Evolutionary conservation across 495 filamentous ascomycete species (phyloP), one percentile per base, ranked within the genome.

Genomic region (Lasiosphaeriaceae sp.): DNA sequence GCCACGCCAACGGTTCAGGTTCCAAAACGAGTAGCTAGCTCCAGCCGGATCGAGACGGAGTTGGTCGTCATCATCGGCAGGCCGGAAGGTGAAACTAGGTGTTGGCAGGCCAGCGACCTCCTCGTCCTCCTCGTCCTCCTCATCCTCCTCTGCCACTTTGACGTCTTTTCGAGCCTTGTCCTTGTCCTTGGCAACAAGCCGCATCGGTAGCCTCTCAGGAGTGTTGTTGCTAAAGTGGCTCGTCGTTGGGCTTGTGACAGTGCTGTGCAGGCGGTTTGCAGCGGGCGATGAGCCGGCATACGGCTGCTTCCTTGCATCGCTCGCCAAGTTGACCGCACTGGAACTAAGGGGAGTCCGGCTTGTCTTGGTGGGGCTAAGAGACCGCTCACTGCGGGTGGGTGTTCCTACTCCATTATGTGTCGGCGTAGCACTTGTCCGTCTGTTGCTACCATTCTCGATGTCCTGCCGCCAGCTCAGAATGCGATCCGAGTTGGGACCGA

Each of bases 391-490:
- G 11, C 69, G 67, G 22, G 72, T 55, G 2, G 74, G 68, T 8
- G 73, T 74, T 6, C 51, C 47, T 3, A 47, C 43, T 1, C 57
- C 58, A 4, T 61, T 64, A 31, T 64, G 60, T 20, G 65, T 66
- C 12, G n/a, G n/a, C n/a, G 70, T 55, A 9, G 60, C 43, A 21
- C 66, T 62, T 11, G 69, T 75, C 9, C 68, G 58, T 16, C 66
- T 71, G 56, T 68, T 66, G 34, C 65, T 59, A 1, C 68, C 62
- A 19, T 71, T 57, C 41, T 78, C 83, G 54, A 92, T 80, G 31
- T 86, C 90, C 63, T 93, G 90, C 14, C 93, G 86, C 93, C 93
- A 97, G 51, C 84, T 89, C 37, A 96, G 79, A 54, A 97, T 96
- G n/a, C 90, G 81, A 58, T 97, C 93, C 7, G 86, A 85, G 4